A percentile compares a stretch with the other conserved stretches of the same genome.
Evolutionary conservation across 2,329 filamentous ascomycete species (phyloP).

Genomic region (Dendrostoma leiphaemia): DNA sequence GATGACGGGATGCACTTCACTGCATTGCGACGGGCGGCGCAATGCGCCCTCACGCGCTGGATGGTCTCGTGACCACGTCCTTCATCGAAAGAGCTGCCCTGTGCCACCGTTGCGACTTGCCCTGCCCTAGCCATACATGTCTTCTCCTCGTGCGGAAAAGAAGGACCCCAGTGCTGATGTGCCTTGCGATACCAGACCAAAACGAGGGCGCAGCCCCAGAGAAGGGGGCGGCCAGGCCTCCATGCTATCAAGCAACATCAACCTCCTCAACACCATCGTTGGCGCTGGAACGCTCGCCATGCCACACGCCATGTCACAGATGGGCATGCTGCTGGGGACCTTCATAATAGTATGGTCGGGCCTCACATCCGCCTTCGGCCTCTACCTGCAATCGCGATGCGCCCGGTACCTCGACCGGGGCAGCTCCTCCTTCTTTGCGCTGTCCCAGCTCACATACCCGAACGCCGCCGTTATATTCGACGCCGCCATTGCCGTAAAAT

Average conservation of each 20-base stretch:
- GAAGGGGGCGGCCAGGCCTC: conserved; percentile 79
- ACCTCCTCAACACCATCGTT: conserved; percentile 94
- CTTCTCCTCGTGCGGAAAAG: background rate
- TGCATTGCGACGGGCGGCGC: too few relatives aligned
- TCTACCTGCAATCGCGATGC: conserved; percentile 93
- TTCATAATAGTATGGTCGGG: conserved; percentile 91
- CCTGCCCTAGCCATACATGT: background rate
- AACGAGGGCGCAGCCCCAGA: conserved; percentile 64
- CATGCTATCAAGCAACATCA: conserved; percentile 89
- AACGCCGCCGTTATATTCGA: conserved; percentile 96
- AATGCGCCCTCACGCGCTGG: background rate
- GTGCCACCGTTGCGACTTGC: too few relatives aligned
- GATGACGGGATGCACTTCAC: too few relatives aligned
- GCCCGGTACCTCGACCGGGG: conserved; percentile 90
- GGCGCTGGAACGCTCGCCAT: conserved; percentile 91
- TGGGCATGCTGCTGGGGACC: conserved; percentile 84
- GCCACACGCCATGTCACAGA: conserved; percentile 93
- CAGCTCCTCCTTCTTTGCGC: conserved; percentile 87
- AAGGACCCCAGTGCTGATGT: conserved; percentile 10
- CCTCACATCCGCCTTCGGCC: conserved; percentile 81
- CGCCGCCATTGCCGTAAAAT: conserved; percentile 93
- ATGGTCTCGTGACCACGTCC: background rate
- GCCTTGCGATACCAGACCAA: conserved; percentile 38
- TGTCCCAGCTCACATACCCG: conserved; percentile 95
- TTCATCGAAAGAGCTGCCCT: background rate